A percentile compares a stretch with the other conserved stretches of the same genome.
Evolutionary conservation across 306 rosid species (phyloP).

Genomic region (Fragaria vesca): DNA sequence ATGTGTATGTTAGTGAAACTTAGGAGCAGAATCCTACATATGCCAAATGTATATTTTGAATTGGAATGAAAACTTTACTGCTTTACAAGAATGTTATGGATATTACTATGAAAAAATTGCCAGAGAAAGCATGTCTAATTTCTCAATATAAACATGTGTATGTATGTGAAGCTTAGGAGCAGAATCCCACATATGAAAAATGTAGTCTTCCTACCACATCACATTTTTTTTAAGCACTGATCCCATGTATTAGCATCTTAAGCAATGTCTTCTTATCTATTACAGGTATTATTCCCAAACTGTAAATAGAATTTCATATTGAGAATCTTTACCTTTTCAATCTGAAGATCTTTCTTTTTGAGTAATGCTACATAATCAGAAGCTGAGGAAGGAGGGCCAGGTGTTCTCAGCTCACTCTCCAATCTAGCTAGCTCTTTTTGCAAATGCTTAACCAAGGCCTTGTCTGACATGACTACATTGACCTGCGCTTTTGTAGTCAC

Average conservation of each 20-base stretch:
- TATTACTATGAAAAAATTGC: not conserved
- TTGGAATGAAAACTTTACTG: not conserved
- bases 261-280: not conserved
- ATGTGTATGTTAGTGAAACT: not conserved
- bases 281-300: not conserved
- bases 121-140: not conserved
- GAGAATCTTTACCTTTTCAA: slow-evolving; percentile 68
- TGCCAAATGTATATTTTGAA: not conserved
- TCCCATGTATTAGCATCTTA: not conserved
- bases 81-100: not conserved
- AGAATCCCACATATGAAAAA: not conserved
- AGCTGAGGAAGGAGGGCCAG: slow-evolving; percentile 57
- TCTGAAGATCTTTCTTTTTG: slow-evolving; percentile 91
- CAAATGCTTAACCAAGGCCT: slow-evolving; percentile 94
- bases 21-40: not conserved
- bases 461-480: slow-evolving; percentile 98
- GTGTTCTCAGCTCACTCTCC: slow-evolving; percentile 89
- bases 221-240: not conserved
- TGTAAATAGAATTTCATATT: slow-evolving; percentile 1
- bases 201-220: not conserved
- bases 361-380: slow-evolving; percentile 62
- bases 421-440: slow-evolving; percentile 94
- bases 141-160: not conserved
- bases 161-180: not conserved
- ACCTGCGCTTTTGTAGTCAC: slow-evolving; percentile 97